These are phyloP conservation scores for Syzygium aromaticum DNA, from an alignment of 345 rosid species.

Conservation along the genomic window DNA sequence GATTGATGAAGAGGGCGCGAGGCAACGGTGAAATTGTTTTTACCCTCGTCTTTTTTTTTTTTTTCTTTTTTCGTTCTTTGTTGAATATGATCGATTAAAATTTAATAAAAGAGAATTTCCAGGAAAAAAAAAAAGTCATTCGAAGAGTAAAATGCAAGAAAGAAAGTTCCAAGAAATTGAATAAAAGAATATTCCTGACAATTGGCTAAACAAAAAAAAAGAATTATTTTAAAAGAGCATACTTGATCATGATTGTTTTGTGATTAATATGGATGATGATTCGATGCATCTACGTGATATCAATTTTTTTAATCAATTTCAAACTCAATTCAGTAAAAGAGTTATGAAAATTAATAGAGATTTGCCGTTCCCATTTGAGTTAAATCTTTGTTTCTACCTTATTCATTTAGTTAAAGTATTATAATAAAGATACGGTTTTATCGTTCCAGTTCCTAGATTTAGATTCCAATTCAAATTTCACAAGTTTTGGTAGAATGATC, in stretches of 20 bases:
- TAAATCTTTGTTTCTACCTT: neutral
- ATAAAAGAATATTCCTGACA: neutral
- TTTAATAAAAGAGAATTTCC: neutral
- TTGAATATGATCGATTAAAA: neutral
- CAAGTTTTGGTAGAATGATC: neutral
- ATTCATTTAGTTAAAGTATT: neutral
- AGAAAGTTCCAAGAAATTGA: neutral
- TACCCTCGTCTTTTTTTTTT: neutral
- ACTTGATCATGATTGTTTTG: neutral
- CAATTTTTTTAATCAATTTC: neutral
- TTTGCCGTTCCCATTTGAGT: fast-evolving
- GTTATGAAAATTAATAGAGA: neutral
- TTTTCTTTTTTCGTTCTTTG: neutral
- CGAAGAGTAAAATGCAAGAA: neutral
- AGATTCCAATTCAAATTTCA: neutral
- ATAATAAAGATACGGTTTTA: neutral
- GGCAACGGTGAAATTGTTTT: neutral
- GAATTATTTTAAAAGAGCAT: neutral
- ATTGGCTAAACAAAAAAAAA: neutral
- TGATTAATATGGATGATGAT: neutral
- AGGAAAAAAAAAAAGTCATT: fast-evolving
- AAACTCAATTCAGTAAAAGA: neutral
- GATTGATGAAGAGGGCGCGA: neutral
- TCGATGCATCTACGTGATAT: neutral
- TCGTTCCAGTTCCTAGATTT: neutral